A percentile compares a stretch with the other conserved stretches of the same genome.
Evolutionary conservation across 306 rosid genomes (phyloP).

Genomic region (Parietaria judaica): DNA sequence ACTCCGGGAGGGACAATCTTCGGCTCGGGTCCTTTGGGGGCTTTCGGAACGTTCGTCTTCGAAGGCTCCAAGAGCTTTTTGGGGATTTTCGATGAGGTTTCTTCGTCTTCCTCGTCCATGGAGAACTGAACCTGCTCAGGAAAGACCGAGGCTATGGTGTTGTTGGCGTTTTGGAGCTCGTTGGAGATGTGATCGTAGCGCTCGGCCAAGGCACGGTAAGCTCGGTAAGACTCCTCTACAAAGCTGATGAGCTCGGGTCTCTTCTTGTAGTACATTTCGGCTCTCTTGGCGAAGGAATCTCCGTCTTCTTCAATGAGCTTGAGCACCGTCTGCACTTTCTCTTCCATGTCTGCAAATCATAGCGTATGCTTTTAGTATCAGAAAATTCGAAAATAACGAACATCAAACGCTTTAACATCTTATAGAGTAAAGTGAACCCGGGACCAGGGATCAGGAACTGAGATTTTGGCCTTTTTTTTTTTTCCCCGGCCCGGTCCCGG

Average conservation of each 20-base stretch:
- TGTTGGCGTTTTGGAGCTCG: slow-evolving; percentile 94
- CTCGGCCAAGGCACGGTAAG: slow-evolving; percentile 86
- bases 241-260: slow-evolving; percentile 82
- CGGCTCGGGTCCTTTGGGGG: slow-evolving; percentile 62
- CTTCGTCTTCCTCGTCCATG: slow-evolving; percentile 85
- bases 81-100: slow-evolving; percentile 22
- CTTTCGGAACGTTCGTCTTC: slow-evolving; percentile 42
- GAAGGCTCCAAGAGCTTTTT: slow-evolving; percentile 35
- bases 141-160: slow-evolving; percentile 75
- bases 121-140: slow-evolving; percentile 82
- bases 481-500: too few species aligned
- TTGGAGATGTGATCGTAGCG: slow-evolving; percentile 89
- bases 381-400: too few species aligned
- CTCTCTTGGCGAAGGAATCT: slow-evolving; percentile 94
- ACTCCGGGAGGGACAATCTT: slow-evolving; percentile 38
- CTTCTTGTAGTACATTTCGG: slow-evolving; percentile 91
- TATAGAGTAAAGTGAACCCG: too few species aligned
- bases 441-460: too few species aligned
- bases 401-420: too few species aligned
- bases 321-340: slow-evolving; percentile 51
- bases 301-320: slow-evolving; percentile 76
- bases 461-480: too few species aligned
- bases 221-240: slow-evolving; percentile 78
- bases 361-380: neutral
- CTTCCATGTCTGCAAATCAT: slow-evolving; percentile 79